Evolutionary conservation across 352 stramenopile genomes (phyloP), one percentile per base, ranked within the genome.

Genomic region (Plasmopara halstedii): DNA sequence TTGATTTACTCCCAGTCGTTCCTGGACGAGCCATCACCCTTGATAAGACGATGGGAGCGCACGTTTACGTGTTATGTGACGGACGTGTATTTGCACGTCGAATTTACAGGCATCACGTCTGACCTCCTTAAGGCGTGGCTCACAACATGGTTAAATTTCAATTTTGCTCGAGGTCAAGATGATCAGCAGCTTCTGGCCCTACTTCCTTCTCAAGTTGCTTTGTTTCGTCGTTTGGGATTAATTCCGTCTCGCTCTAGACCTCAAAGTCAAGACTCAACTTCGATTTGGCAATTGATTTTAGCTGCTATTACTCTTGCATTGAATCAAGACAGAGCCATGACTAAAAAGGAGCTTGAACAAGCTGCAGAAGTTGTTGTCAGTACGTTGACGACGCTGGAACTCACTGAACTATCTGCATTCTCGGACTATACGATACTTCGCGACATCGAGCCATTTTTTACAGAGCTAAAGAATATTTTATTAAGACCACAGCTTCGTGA

Each of bases 1-100:
- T 22, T 70, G 2, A 40, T 64, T 26, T 72, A 64, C 36, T 72
- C 62, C 26, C 58, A 72, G 53, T 65, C 64, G 6, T 62, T 58
- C 45, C 40, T 63, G 26, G 55, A 66, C 33, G 41, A 64, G 7
- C 40, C 47, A 3, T 54, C 47, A 27, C 20, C 42, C 23, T 46
- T 38, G 2, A 61, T 61, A 34, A 48, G 56, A 31, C 38, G 42
- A 20, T 83, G 70, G 70, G 70, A 83, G 34, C 58, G 58, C 31
- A 55, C 51, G 5, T 80, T 80, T 27, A 56, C 36, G 0, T 55
- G 65, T 35, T 70, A 74, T 23, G 43, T 73, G 33, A 66, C 60
- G 0, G 55, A 69, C 29, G 15, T 87, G 44, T 89, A 86, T 29
- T 49, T 89, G n/a, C 66, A 53, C 1, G 20, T 87, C 4, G 49